phyloP scores from a whole-genome alignment of 2,329 filamentous ascomycete genomes.

The Fusarium abutilonis region DNA sequence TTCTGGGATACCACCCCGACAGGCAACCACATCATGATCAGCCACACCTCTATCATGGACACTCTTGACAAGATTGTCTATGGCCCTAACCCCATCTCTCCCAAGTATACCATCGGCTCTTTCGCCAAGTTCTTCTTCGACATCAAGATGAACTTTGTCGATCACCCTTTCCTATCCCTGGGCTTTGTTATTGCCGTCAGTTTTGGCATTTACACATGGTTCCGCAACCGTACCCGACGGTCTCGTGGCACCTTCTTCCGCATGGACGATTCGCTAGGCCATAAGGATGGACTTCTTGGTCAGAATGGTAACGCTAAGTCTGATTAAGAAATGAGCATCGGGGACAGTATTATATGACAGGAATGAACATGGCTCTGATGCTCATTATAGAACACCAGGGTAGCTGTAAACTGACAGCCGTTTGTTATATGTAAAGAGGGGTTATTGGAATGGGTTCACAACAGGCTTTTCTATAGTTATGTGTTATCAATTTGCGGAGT shows the following conservation, averaged over 20 bases:
- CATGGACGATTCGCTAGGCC: constrained; percentile 66
- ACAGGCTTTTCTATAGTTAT: constrained; percentile 12
- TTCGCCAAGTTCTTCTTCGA: constrained; percentile 78
- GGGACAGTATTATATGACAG: background rate
- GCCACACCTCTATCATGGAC: constrained; percentile 89
- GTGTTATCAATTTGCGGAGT: constrained; percentile 39
- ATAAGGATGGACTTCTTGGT: constrained; percentile 73
- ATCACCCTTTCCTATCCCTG: constrained; percentile 68
- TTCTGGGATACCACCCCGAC: constrained; percentile 96
- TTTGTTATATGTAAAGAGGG: constrained; percentile 12
- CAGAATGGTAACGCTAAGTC: constrained; percentile 51
- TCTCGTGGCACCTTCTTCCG: constrained; percentile 68
- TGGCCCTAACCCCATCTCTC: constrained; percentile 74
- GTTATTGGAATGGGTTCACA: constrained; percentile 19
- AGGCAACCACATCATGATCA: constrained; percentile 88
- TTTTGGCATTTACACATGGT: constrained; percentile 63
- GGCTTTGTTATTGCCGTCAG: constrained; percentile 67
- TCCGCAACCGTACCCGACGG: constrained; percentile 64
- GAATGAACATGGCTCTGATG: background rate
- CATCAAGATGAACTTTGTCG: constrained; percentile 65
- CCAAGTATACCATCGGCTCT: constrained; percentile 79
- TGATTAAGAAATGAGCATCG: constrained; percentile 40
- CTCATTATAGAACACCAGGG: background rate
- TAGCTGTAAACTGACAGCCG: background rate
- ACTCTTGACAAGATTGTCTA: constrained; percentile 78